Percentiles rank a stretch among this genome's conserved stretches.
phyloP scores from a whole-genome alignment of 2,329 filamentous ascomycete species.

The Mariannaea sp. region DNA sequence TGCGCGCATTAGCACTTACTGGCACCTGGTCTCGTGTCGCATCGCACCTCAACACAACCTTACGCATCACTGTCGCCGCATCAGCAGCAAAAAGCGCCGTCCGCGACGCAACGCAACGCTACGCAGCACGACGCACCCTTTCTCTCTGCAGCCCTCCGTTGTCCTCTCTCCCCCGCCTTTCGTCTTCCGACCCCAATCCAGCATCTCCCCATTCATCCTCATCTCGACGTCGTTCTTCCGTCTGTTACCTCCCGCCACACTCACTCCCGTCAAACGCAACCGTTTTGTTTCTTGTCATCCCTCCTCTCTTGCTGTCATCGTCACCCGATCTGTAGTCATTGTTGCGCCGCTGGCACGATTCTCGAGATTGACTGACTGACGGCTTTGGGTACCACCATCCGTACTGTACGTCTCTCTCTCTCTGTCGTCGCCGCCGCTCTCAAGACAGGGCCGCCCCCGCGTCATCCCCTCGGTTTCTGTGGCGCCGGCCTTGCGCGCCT shows the following conservation, averaged over 20 bases:
- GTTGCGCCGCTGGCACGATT: constrained; percentile 23
- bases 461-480: constrained; percentile 29
- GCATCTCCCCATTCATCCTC: constrained; percentile 18
- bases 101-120: constrained; percentile 27
- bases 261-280: constrained; percentile 12
- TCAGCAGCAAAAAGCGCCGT: constrained; percentile 18
- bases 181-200: constrained; percentile 31
- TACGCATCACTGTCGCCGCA: constrained; percentile 27
- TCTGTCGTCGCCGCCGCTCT: constrained; percentile 22
- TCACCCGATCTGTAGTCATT: constrained; percentile 2
- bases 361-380: constrained; percentile 22
- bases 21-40: constrained; percentile 39
- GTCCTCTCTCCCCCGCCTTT: constrained; percentile 27
- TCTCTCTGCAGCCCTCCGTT: constrained; percentile 31
- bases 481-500: constrained; percentile 35
- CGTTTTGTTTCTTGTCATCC: constrained; percentile 14
- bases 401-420: constrained; percentile 14
- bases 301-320: not conserved
- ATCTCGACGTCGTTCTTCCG: constrained; percentile 15
- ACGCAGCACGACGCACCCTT: constrained; percentile 29
- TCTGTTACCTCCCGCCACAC: constrained; percentile 13
- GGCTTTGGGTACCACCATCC: constrained; percentile 29
- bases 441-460: constrained; percentile 34
- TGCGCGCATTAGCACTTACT: constrained; percentile 25
- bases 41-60: constrained; percentile 35